Evolutionary conservation across 163 green algal species (phyloP).

Genomic region (Coccomyxa subellipsoidea): DNA sequence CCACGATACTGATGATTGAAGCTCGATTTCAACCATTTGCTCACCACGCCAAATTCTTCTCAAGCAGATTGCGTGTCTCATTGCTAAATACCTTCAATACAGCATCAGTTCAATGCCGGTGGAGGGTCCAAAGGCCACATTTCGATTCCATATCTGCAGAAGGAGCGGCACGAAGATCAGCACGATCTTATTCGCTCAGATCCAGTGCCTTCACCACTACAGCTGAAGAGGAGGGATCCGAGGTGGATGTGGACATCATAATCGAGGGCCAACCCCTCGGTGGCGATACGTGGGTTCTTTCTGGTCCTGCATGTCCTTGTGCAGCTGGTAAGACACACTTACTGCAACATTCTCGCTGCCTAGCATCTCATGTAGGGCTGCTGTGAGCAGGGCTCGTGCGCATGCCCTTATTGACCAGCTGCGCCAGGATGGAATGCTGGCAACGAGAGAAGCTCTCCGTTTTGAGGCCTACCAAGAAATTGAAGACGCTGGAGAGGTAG

Average conservation of each 20-base stretch:
- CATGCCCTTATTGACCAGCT: background rate
- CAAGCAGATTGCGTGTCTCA: too few relatives aligned
- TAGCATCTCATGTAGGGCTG: background rate
- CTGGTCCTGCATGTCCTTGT: background rate
- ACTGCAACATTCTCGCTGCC: too few relatives aligned
- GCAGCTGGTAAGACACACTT: too few relatives aligned
- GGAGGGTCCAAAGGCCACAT: too few relatives aligned
- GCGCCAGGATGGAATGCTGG: background rate
- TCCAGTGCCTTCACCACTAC: background rate
- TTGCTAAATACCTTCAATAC: too few relatives aligned
- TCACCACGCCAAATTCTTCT: too few relatives aligned
- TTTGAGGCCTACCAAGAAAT: background rate
- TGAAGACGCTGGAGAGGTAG: background rate
- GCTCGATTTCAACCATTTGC: too few relatives aligned
- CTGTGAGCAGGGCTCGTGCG: background rate
- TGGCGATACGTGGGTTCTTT: background rate
- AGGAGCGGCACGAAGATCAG: background rate
- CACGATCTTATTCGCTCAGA: background rate
- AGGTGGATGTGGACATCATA: background rate
- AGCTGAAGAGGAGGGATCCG: background rate
- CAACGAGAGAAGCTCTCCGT: background rate
- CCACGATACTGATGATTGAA: too few relatives aligned
- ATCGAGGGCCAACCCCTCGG: background rate
- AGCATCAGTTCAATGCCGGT: too few relatives aligned
- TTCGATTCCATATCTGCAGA: too few relatives aligned